Conservation (phyloP, 768 basidiomycete genomes). For the Tylopilus balloui region DNA sequence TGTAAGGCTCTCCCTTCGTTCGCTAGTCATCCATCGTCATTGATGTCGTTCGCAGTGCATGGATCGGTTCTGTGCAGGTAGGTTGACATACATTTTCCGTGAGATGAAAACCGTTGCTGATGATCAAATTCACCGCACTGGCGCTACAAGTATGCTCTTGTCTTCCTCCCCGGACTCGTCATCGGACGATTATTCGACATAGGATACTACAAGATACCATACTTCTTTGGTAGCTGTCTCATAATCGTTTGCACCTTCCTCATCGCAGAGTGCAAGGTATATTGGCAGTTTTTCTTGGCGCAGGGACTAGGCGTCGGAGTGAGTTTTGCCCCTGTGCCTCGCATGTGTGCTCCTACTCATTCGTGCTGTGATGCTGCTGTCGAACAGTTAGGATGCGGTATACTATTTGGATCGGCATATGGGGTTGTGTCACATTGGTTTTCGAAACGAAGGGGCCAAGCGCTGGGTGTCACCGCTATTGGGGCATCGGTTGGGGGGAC, state of each 20-base stretch:
- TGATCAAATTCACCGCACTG: background rate
- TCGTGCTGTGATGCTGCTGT: background rate
- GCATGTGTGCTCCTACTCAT: background rate
- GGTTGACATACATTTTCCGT: background rate
- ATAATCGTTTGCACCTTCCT: slow-evolving; percentile 58
- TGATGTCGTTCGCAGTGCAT: slow-evolving; percentile 46
- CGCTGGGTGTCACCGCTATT: slow-evolving; percentile 57
- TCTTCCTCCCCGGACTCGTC: slow-evolving; percentile 58
- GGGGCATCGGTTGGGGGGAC: slow-evolving; percentile 70
- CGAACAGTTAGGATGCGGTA: slow-evolving; percentile 40
- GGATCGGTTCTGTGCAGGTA: slow-evolving; percentile 78
- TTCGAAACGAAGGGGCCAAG: slow-evolving; percentile 49
- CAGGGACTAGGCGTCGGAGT: slow-evolving; percentile 69
- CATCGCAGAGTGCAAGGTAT: slow-evolving; percentile 64
- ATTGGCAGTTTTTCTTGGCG: slow-evolving; percentile 76
- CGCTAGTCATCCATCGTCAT: background rate
- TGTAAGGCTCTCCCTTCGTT: slow-evolving; percentile 42
- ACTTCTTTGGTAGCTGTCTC: slow-evolving; percentile 43
- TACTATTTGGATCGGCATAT: slow-evolving; percentile 58
- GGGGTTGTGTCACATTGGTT: slow-evolving; percentile 73
- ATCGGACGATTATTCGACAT: slow-evolving; percentile 71
- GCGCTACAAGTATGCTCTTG: slow-evolving; percentile 50
- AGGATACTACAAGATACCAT: slow-evolving; percentile 56
- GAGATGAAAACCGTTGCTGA: background rate
- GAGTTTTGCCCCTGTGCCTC: slow-evolving; percentile 17